phyloP scores from a whole-genome alignment of 2,329 filamentous ascomycete genomes.

The Coniochaeta sp. region DNA sequence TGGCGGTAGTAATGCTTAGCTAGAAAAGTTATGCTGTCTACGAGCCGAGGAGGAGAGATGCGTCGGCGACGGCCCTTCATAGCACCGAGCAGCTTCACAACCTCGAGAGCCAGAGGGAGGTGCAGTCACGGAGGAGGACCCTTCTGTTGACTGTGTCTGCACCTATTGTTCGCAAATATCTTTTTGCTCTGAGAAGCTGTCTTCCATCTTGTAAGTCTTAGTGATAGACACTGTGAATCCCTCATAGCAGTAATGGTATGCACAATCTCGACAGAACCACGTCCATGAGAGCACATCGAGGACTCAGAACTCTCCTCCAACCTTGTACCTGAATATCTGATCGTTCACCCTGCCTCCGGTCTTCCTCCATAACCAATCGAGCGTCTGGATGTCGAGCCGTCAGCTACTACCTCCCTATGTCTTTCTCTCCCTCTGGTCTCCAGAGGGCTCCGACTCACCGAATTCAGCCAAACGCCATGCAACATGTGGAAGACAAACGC shows the following conservation, averaged over 20 bases:
- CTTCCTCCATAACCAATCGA: slow-evolving; percentile 15
- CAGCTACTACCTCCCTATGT: not conserved
- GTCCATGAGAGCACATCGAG: no score
- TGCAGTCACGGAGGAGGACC: no score
- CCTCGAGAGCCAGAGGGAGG: not conserved
- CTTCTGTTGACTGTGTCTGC: no score
- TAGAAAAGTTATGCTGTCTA: no score
- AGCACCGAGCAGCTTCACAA: not conserved
- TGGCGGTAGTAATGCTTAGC: no score
- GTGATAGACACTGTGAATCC: no score
- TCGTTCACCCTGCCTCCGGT: slow-evolving; percentile 15
- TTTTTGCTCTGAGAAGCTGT: no score
- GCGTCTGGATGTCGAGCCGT: slow-evolving; percentile 4
- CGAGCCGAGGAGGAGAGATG: not conserved
- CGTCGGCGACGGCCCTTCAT: not conserved
- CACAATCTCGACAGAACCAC: not conserved
- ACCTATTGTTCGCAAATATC: no score
- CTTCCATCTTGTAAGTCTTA: no score
- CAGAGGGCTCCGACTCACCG: slow-evolving; percentile 13
- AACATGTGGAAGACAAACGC: slow-evolving; percentile 20
- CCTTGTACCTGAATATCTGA: slow-evolving; percentile 13
- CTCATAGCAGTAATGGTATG: not conserved
- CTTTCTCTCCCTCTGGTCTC: not conserved
- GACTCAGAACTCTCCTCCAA: slow-evolving; percentile 17
- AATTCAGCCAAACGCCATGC: slow-evolving; percentile 17